Percentiles rank a stretch among this genome's conserved stretches.
Evolutionary conservation across 164 flowering plant species (phyloP).

Genomic region (Aristolochia fimbriata): DNA sequence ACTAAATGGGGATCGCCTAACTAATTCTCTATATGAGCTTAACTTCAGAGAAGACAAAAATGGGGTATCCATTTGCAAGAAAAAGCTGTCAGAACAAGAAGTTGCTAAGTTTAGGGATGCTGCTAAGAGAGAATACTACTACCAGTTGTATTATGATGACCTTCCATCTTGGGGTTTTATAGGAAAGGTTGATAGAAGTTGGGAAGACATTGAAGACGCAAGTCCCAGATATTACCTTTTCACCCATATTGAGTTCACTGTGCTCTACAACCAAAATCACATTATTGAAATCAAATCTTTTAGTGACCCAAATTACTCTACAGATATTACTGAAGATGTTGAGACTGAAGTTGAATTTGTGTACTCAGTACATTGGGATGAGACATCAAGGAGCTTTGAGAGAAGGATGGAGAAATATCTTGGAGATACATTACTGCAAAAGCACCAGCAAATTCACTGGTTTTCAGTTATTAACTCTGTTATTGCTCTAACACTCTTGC

Average conservation of each 20-base stretch:
- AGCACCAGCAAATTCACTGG: conserved; percentile 45
- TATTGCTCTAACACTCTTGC: conserved; percentile 40
- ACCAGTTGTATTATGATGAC: conserved; percentile 78
- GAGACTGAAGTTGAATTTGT: conserved; percentile 45
- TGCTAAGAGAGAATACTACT: conserved; percentile 54
- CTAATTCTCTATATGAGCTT: conserved; percentile 38
- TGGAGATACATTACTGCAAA: conserved; percentile 33
- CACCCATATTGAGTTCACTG: conserved; percentile 55
- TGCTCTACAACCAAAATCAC: conserved; percentile 47
- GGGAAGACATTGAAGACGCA: conserved; percentile 12
- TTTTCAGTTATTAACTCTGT: conserved; percentile 57
- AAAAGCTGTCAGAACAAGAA: conserved; percentile 32
- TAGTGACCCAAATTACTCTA: conserved; percentile 50
- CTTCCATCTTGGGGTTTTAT: conserved; percentile 84
- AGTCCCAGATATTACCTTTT: conserved; percentile 49
- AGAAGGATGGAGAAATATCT: conserved; percentile 58
- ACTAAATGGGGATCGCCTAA: conserved; percentile 63
- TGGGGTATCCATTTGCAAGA: conserved; percentile 34
- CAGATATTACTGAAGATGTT: conserved; percentile 52
- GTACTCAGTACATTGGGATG: conserved; percentile 62
- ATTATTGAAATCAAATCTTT: conserved; percentile 54
- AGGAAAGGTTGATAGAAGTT: conserved; percentile 51
- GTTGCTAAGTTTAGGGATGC: conserved; percentile 52
- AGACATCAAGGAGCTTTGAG: conserved; percentile 31
- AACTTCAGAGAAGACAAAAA: conserved; percentile 42